Conservation (phyloP, 2,329 filamentous ascomycete species). For the Ilyonectria mors-panacis region DNA sequence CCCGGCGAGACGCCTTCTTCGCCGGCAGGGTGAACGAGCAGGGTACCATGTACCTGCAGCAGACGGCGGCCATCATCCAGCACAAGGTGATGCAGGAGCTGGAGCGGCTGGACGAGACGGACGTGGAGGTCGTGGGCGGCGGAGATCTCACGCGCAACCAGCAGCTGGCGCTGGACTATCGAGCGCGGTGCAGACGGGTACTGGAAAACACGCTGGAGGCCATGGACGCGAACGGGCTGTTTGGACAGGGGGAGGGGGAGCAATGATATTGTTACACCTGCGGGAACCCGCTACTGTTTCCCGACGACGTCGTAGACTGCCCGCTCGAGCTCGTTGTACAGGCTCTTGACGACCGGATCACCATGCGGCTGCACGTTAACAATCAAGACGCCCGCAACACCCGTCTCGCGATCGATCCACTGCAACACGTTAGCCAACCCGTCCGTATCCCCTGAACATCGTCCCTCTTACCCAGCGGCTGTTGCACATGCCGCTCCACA, state of each 20-base stretch:
- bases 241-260: conserved; percentile 41
- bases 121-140: conserved; percentile 59
- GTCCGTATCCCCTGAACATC: background rate
- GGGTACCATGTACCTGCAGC: conserved; percentile 49
- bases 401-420: conserved; percentile 57
- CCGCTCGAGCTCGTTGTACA: conserved; percentile 58
- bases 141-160: conserved; percentile 62
- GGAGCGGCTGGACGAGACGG: conserved; percentile 62
- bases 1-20: conserved; percentile 49
- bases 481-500: conserved; percentile 61
- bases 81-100: conserved; percentile 61
- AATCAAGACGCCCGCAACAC: conserved; percentile 58
- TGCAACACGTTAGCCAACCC: conserved; percentile 26
- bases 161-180: conserved; percentile 64
- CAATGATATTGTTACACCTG: conserved; percentile 9
- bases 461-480: conserved; percentile 57
- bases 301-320: conserved; percentile 54
- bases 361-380: conserved; percentile 57
- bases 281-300: conserved; percentile 12
- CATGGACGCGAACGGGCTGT: conserved; percentile 52
- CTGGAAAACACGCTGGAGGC: conserved; percentile 61
- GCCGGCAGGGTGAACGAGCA: conserved; percentile 49
- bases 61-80: conserved; percentile 59
- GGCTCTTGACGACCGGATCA: conserved; percentile 52
- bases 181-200: conserved; percentile 63